Conservation (phyloP, 1,139 yeast species). For the Petasospora rhodanensis region DNA sequence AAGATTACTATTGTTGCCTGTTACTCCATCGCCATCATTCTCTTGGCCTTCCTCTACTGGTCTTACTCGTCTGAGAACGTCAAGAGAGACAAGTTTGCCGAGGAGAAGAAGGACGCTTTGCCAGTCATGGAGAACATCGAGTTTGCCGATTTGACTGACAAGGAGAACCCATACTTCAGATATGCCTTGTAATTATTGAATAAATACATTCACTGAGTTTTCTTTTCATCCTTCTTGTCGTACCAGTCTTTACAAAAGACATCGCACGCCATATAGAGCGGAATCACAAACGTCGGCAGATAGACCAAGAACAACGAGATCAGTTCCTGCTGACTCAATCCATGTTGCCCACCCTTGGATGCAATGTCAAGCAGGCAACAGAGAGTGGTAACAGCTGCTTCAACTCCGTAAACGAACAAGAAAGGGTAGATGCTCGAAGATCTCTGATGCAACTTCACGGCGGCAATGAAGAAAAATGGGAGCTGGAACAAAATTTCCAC, state of each 20-base stretch:
- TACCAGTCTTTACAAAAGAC: slow-evolving; percentile 26
- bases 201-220: no score
- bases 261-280: slow-evolving; percentile 53
- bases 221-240: slow-evolving; percentile 1
- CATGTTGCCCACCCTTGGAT: slow-evolving; percentile 31
- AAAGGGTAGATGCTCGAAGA: slow-evolving; percentile 40
- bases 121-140: slow-evolving; percentile 28
- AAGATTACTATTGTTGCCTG: slow-evolving; percentile 39
- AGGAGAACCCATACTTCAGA: not conserved
- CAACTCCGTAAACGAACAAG: slow-evolving; percentile 66
- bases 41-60: slow-evolving; percentile 6
- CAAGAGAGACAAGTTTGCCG: slow-evolving; percentile 26
- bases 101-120: slow-evolving; percentile 16
- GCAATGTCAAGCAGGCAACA: slow-evolving; percentile 53
- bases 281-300: slow-evolving; percentile 64
- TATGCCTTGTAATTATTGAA: no score
- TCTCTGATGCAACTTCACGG: slow-evolving; percentile 15
- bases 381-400: slow-evolving; percentile 69
- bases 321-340: slow-evolving; percentile 32
- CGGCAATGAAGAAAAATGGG: slow-evolving; percentile 62
- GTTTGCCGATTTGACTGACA: slow-evolving; percentile 45
- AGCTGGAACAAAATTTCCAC: slow-evolving; percentile 71
- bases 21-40: slow-evolving; percentile 33
- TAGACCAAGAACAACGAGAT: slow-evolving; percentile 48
- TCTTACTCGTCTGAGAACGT: slow-evolving; percentile 25